These are phyloP conservation scores for Coniella vitis DNA, from an alignment of 2,329 filamentous ascomycete species.

Conservation along the genomic window DNA sequence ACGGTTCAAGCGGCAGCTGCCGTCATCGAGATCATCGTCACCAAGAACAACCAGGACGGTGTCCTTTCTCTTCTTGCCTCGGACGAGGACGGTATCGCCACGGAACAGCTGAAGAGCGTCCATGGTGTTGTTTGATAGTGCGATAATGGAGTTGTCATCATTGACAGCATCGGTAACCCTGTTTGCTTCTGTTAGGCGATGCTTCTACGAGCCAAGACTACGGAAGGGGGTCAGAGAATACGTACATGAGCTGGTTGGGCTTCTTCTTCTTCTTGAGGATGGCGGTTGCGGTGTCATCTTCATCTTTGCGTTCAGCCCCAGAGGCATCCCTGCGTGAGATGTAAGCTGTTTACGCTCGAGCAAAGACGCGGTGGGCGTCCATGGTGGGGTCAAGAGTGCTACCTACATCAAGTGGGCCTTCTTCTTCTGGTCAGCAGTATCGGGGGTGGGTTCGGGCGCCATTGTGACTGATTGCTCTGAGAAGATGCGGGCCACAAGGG, in stretches of 20 bases:
- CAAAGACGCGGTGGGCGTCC: background rate
- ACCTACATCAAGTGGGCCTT: constrained; percentile 74
- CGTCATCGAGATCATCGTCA: constrained; percentile 96
- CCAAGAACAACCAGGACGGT: constrained; percentile 96
- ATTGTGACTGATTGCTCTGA: constrained; percentile 44
- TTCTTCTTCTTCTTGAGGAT: constrained; percentile 99
- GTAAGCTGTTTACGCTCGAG: background rate
- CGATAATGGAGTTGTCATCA: constrained; percentile 99
- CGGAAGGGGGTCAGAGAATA: background rate
- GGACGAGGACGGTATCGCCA: constrained; percentile 94
- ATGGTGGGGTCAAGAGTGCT: constrained; percentile 28
- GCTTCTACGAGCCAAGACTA: constrained; percentile 3
- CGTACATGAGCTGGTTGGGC: constrained; percentile 94
- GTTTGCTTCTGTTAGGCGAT: constrained; percentile 19
- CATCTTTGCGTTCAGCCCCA: constrained; percentile 79
- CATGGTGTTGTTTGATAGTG: constrained; percentile 98
- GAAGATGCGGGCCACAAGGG: constrained; percentile 9
- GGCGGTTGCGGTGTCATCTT: constrained; percentile 87
- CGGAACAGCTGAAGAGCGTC: constrained; percentile 97
- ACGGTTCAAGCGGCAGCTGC: constrained; percentile 94
- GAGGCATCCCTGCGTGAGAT: constrained; percentile 67
- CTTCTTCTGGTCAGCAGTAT: constrained; percentile 61
- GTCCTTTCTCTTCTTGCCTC: constrained; percentile 99
- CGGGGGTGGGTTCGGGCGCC: constrained; percentile 54
- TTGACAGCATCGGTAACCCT: constrained; percentile 98